phyloP scores from a whole-genome alignment of 78 protist species.

The Guillardia theta region DNA sequence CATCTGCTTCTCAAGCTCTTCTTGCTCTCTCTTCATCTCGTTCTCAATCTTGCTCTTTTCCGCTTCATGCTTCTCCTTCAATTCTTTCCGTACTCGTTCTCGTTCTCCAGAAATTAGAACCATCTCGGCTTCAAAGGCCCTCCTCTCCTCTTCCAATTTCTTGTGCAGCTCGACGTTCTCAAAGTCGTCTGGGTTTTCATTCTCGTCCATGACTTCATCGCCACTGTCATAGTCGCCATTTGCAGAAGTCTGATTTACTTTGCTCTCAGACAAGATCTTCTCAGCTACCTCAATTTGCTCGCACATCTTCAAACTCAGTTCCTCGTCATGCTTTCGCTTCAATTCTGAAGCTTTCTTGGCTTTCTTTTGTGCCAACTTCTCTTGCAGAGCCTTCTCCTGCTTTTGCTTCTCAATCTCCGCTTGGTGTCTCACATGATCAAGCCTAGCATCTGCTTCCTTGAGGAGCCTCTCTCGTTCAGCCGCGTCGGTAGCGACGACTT shows the following conservation, averaged over 20 bases:
- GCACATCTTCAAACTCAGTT: not conserved
- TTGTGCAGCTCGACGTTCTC: not conserved
- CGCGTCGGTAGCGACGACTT: not conserved
- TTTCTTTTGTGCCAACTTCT: not conserved
- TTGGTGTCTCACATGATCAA: not conserved
- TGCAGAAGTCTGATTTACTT: not conserved
- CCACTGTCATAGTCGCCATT: too few species aligned
- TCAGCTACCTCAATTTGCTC: not conserved
- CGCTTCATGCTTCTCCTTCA: not conserved
- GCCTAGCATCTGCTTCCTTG: not conserved
- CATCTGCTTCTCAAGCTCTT: not conserved
- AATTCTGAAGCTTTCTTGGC: not conserved
- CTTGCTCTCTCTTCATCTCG: not conserved
- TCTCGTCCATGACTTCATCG: not conserved
- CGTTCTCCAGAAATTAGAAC: not conserved
- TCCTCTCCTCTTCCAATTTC: not conserved
- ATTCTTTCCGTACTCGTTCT: not conserved
- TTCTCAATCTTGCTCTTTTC: not conserved
- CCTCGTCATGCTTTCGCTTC: not conserved
- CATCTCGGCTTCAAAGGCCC: not conserved
- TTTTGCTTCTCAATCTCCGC: not conserved
- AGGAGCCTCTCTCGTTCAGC: not conserved
- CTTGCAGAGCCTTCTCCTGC: not conserved
- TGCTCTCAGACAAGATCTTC: not conserved
- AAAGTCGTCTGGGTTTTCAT: not conserved